phyloP scores from a whole-genome alignment of 2,329 filamentous ascomycete species.

The Aspergillus jensenii region DNA sequence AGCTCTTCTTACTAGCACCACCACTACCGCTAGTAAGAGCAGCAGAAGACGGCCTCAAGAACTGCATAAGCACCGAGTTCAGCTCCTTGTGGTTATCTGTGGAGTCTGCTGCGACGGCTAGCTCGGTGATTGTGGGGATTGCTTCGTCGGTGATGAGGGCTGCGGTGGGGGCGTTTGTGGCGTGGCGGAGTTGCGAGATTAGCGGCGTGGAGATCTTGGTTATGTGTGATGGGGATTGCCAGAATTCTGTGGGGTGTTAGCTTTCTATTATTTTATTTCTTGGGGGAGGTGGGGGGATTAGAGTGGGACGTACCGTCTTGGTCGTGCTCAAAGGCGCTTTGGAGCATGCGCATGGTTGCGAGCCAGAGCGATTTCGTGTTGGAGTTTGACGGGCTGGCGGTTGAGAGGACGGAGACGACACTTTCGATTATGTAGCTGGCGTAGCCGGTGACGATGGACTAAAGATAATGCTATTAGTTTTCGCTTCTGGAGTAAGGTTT shows the following conservation, averaged over 20 bases:
- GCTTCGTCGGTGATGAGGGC: constrained; percentile 56
- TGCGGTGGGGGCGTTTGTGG: constrained; percentile 37
- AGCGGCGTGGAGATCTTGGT: constrained; percentile 68
- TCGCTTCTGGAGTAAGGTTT: not conserved
- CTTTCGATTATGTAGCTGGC: constrained; percentile 80
- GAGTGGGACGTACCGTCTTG: constrained; percentile 63
- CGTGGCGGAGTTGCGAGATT: constrained; percentile 62
- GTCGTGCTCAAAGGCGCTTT: constrained; percentile 79
- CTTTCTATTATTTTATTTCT: not conserved
- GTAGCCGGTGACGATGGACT: constrained; percentile 90
- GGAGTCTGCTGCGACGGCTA: constrained; percentile 78
- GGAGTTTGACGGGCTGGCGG: constrained; percentile 40
- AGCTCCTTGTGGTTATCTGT: constrained; percentile 88
- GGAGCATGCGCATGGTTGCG: constrained; percentile 69
- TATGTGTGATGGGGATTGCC: constrained; percentile 90
- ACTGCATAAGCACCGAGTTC: constrained; percentile 74
- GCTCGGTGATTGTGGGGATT: constrained; percentile 73
- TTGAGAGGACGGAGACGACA: constrained; percentile 62
- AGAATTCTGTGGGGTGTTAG: constrained; percentile 62
- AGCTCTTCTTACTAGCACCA: constrained; percentile 16
- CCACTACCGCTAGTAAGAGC: constrained; percentile 1
- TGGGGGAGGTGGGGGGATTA: no score
- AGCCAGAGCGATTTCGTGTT: constrained; percentile 64
- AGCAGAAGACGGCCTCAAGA: constrained; percentile 62
- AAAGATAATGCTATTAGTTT: constrained; percentile 19